phyloP scores from a whole-genome alignment of 192 early-diverging fungal genomes.

The Backusella mclennaniae region DNA sequence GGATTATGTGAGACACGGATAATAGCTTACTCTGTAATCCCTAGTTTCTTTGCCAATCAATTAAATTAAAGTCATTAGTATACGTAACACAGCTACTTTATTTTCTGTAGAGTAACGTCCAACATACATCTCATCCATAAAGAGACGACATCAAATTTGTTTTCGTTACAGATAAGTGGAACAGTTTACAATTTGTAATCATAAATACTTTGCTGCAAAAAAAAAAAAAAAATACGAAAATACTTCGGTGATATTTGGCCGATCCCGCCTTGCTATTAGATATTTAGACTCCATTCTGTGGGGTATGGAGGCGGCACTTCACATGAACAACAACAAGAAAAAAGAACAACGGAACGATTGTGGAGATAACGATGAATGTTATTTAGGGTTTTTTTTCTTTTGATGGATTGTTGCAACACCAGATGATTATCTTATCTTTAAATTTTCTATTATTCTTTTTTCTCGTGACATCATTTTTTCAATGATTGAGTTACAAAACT shows the following conservation, averaged over 20 bases:
- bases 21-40: not conserved
- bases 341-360: not conserved
- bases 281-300: not conserved
- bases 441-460: not conserved
- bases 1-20: not conserved
- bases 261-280: not conserved
- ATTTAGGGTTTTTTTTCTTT: not conserved
- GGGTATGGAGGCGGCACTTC: not conserved
- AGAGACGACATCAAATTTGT: not conserved
- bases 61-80: slow-evolving; percentile 4
- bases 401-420: not conserved
- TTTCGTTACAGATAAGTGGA: not conserved
- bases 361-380: not conserved
- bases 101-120: not conserved
- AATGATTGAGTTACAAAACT: not conserved
- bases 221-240: not conserved
- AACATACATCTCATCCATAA: not conserved
- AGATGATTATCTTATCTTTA: not conserved
- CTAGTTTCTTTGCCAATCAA: not conserved
- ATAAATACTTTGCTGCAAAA: not conserved
- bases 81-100: not conserved
- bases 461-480: slow-evolving; percentile 7
- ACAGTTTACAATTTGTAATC: not conserved
- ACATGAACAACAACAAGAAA: not conserved
- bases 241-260: not conserved